phyloP scores from a whole-genome alignment of 176 grass and related monocot genomes.

The Oryza rufipogon region DNA sequence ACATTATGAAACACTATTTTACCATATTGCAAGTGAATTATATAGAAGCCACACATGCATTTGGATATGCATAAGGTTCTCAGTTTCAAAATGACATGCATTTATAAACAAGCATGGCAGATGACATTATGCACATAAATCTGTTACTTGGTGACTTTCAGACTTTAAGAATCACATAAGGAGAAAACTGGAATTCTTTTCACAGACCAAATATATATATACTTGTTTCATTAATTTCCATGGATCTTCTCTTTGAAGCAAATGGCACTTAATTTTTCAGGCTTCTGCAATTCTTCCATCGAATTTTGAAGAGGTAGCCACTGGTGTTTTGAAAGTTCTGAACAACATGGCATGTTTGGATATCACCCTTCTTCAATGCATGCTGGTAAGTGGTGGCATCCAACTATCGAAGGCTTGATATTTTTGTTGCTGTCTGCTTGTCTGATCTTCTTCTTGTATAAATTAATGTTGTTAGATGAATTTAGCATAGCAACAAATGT shows the following conservation, averaged over 20 bases:
- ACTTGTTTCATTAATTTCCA: background rate
- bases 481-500: background rate
- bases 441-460: background rate
- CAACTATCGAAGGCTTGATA: constrained; percentile 29
- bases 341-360: constrained; percentile 92
- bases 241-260: constrained; percentile 33
- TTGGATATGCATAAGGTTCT: constrained; percentile 24
- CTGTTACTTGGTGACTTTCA: constrained; percentile 19
- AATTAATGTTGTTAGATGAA: background rate
- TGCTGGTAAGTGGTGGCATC: constrained; percentile 75
- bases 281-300: constrained; percentile 84
- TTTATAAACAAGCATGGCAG: constrained; percentile 5
- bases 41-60: background rate
- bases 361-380: constrained; percentile 88
- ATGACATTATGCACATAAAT: background rate
- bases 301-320: constrained; percentile 99
- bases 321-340: constrained; percentile 95
- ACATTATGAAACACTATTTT: constrained; percentile 3
- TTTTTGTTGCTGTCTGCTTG: constrained; percentile 30
- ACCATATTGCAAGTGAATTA: background rate
- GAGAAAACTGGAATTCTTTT: constrained; percentile 21
- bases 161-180: constrained; percentile 7
- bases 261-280: constrained; percentile 54
- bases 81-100: constrained; percentile 16
- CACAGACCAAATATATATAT: constrained; percentile 27